Evolutionary conservation across 768 basidiomycete species (phyloP).

Genomic region (Cystofilobasidium bisporidii): DNA sequence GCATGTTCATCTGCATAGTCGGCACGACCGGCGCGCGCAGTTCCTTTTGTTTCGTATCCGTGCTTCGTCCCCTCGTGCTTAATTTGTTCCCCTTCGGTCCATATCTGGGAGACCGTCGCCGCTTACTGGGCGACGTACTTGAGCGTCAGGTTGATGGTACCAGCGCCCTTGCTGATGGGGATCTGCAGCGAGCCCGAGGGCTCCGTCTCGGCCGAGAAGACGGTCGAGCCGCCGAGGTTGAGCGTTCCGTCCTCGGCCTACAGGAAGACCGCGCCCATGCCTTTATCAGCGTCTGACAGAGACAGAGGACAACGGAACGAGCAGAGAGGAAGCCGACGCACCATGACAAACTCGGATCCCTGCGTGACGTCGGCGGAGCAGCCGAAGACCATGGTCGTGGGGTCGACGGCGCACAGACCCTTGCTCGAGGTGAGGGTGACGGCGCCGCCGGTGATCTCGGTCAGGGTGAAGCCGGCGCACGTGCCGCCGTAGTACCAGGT

Average conservation of each 20-base stretch:
- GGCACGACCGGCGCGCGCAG: too few species aligned
- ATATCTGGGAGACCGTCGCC: too few species aligned
- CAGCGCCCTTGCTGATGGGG: slow-evolving; percentile 6
- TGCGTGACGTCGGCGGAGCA: slow-evolving; percentile 20
- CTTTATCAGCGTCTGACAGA: not conserved
- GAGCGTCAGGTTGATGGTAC: slow-evolving; percentile 19
- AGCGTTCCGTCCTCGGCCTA: slow-evolving; percentile 21
- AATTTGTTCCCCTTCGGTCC: too few species aligned
- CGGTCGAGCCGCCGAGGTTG: slow-evolving; percentile 17
- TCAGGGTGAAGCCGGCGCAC: slow-evolving; percentile 23
- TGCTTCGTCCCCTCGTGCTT: too few species aligned
- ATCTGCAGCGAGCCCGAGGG: slow-evolving; percentile 16
- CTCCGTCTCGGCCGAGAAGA: slow-evolving; percentile 10
- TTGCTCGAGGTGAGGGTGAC: slow-evolving; percentile 22
- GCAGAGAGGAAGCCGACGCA: not conserved
- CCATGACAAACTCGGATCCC: slow-evolving; percentile 17
- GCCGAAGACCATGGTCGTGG: not conserved
- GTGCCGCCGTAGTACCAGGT: not conserved
- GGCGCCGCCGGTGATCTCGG: slow-evolving; percentile 13
- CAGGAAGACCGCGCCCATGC: too few species aligned
- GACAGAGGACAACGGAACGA: not conserved
- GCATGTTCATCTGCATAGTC: too few species aligned
- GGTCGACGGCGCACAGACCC: slow-evolving; percentile 19
- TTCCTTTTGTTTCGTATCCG: too few species aligned
- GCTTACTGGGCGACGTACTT: slow-evolving; percentile 24